Base-by-base conservation (phyloP, 371 early-diverging fungal genomes). In the Amoeboradix gromovi region DNA sequence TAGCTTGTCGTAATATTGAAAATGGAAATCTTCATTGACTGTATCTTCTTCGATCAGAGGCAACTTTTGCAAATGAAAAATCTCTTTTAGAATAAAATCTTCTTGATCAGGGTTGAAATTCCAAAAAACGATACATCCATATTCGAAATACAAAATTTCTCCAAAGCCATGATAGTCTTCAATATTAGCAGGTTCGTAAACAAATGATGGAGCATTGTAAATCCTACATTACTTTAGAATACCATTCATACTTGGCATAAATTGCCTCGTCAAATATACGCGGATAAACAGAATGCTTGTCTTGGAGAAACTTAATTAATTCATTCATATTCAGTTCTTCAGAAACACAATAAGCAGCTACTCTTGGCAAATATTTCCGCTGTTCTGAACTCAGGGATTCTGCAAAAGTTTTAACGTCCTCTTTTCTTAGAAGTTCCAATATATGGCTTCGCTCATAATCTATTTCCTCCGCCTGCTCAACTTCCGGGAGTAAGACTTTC, bases 1-100 rank as follows among this genome's bases (percentile, higher is more conserved):
- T 31, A 48, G 22, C 22, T 73, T 70, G 30, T 75, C 71, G 75
- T 86, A 87, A 78, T 91, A 91, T 72, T 87, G 86, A 74, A 88
- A 91, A 73, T 88, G 85, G 76, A 95, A 89, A 74, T 90, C 90
- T 71, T 95, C 94, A n/a, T 81, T 82, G 74, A 90, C 88, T 66
- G 89, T 80, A 71, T 89, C 89, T 29, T 83, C 84, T 17, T 79
- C 72, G 32, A 82, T 82, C 76, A 32, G 5, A 66, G n/a, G 1
- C 17, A 30, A 27, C 22, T 48, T 48, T 48, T 48, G 48, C 12
- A 70, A 22, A 70, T 66, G 28, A 70, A 30, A 30, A 28, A 29
- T 1, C 22, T 48, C 48, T 5, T 5, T 48, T 48, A 48, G 48
- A 48, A 48, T 48, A 48, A 48, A 48, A 48, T 48, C 48, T 22